A percentile compares a stretch with the other conserved stretches of the same genome.
Conservation (phyloP, 306 rosid genomes). For the Rosa persica region DNA sequence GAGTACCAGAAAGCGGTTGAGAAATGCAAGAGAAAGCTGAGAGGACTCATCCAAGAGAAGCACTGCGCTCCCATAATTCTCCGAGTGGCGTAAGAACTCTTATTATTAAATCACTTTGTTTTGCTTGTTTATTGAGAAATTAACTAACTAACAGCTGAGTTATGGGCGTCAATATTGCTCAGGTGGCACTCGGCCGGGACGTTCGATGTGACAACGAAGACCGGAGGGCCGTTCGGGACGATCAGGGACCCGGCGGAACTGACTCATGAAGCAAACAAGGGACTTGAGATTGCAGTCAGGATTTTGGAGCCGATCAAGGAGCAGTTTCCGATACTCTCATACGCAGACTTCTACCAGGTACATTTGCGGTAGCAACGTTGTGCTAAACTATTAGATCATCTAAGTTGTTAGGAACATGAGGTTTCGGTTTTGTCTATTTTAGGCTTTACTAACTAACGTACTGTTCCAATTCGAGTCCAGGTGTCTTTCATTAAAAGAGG, state of each 20-base stretch:
- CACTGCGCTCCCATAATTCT: conserved; percentile 64
- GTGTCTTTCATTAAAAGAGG: too few relatives aligned
- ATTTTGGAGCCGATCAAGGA: conserved; percentile 57
- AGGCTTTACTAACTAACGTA: neutral
- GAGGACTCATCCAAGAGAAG: conserved; percentile 61
- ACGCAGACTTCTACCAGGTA: conserved; percentile 63
- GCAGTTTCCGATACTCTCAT: conserved; percentile 46
- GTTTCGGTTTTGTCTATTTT: too few relatives aligned
- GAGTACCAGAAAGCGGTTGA: conserved; percentile 48
- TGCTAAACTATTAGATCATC: neutral
- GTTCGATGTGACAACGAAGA: conserved; percentile 44
- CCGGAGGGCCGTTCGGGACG: conserved; percentile 65
- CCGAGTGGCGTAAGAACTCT: conserved; percentile 48
- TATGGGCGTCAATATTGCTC: too few relatives aligned
- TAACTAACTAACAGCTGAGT: neutral
- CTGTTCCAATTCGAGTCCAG: neutral
- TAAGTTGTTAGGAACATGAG: too few relatives aligned
- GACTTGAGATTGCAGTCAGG: conserved; percentile 55
- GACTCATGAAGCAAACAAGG: conserved; percentile 56
- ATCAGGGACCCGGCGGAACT: conserved; percentile 52
- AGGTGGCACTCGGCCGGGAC: conserved; percentile 80
- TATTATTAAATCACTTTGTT: neutral
- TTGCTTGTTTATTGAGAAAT: neutral
- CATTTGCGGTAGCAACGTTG: neutral
- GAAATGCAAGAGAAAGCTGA: conserved; percentile 60